Evolutionary conservation across 768 basidiomycete species (phyloP).

Genomic region (Trametes meyenii): DNA sequence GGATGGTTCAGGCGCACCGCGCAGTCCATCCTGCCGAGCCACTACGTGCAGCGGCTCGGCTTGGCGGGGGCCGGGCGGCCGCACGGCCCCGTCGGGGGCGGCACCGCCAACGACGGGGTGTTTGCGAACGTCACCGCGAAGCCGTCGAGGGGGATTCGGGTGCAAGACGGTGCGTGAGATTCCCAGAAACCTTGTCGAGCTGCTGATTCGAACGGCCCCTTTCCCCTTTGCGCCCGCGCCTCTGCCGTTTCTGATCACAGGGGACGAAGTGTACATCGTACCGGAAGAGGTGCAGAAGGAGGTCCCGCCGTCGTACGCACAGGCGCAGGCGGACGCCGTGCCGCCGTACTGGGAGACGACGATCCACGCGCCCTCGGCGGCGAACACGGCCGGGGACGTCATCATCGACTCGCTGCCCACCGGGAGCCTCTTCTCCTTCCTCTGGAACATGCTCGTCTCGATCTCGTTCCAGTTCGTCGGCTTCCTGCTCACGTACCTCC

Average conservation of each 20-base stretch:
- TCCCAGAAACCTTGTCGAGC: slow-evolving; percentile 6
- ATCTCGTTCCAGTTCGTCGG: slow-evolving; percentile 98
- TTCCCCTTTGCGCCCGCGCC: not conserved
- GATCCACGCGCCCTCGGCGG: slow-evolving; percentile 82
- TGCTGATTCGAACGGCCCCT: not conserved
- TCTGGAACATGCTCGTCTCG: slow-evolving; percentile 92
- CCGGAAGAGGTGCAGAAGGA: slow-evolving; percentile 85
- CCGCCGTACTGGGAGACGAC: slow-evolving; percentile 99
- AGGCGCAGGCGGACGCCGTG: slow-evolving; percentile 92
- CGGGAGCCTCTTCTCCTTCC: slow-evolving; percentile 81
- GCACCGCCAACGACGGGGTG: slow-evolving; percentile 83
- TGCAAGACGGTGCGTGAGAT: slow-evolving; percentile 58
- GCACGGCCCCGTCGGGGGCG: slow-evolving; percentile 60
- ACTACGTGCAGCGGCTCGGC: slow-evolving; percentile 50
- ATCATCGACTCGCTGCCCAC: slow-evolving; percentile 89
- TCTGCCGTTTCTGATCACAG: slow-evolving; percentile 37
- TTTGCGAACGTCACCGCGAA: slow-evolving; percentile 96
- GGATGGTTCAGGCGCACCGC: slow-evolving; percentile 64
- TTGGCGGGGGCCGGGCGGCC: slow-evolving; percentile 40
- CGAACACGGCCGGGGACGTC: slow-evolving; percentile 72
- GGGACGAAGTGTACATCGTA: slow-evolving; percentile 71
- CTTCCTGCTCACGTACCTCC: slow-evolving; percentile 89
- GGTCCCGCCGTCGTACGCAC: slow-evolving; percentile 89
- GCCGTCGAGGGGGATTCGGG: slow-evolving; percentile 57
- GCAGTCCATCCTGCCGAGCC: slow-evolving; percentile 56